Evolutionary conservation across 2,329 filamentous ascomycete species (phyloP).

Genomic region (Chrysoporthe deuterocubensis): DNA sequence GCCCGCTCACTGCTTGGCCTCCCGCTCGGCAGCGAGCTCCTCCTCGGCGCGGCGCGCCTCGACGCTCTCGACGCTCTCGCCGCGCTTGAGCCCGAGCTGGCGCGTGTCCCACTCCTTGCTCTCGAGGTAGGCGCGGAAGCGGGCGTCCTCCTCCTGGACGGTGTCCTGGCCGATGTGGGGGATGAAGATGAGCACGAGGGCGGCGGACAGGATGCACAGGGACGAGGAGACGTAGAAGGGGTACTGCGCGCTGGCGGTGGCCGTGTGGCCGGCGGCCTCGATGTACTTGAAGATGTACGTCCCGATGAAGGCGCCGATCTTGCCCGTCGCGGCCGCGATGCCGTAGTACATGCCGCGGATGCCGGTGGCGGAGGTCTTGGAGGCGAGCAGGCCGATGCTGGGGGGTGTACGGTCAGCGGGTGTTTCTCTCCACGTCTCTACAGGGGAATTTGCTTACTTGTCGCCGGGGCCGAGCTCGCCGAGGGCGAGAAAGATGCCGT

Average conservation of each 20-base stretch:
- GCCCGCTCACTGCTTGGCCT: background rate
- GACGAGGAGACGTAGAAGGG: conserved; percentile 86
- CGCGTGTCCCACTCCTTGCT: conserved; percentile 75
- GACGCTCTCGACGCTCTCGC: conserved; percentile 37
- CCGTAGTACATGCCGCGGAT: conserved; percentile 82
- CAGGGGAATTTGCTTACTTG: no score
- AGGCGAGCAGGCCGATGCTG: conserved; percentile 77
- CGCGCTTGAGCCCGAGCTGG: conserved; percentile 52
- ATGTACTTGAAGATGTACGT: conserved; percentile 82
- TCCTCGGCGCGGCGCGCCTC: conserved; percentile 6
- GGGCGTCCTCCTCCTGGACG: conserved; percentile 75
- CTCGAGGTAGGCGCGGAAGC: conserved; percentile 75
- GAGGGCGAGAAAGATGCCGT: conserved; percentile 76
- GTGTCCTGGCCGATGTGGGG: conserved; percentile 86
- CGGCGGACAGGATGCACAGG: conserved; percentile 76
- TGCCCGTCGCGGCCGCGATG: conserved; percentile 73
- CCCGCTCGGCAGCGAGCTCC: background rate
- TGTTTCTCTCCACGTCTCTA: no score
- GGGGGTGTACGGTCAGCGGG: background rate
- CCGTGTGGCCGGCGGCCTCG: conserved; percentile 58
- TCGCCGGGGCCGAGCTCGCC: conserved; percentile 86
- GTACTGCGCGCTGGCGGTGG: conserved; percentile 71
- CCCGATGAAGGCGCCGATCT: conserved; percentile 83
- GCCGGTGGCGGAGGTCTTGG: conserved; percentile 85
- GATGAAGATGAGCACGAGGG: conserved; percentile 66